Conservation (phyloP, 1,284 basidiomycete genomes). For the Rhizoctonia solani region DNA sequence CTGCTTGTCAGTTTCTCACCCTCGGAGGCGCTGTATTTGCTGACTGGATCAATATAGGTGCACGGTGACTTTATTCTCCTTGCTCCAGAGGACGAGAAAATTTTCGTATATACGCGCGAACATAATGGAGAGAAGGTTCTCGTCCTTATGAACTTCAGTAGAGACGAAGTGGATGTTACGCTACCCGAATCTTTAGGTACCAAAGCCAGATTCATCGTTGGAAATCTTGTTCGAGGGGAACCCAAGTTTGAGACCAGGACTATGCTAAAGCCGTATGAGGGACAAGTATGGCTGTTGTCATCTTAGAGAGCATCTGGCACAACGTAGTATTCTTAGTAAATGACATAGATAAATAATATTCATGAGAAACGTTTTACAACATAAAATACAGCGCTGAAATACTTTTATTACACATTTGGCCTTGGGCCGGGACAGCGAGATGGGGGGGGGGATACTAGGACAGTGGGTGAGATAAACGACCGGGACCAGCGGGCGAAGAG, state of each 20-base stretch:
- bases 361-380: not conserved
- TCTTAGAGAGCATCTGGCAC: no score
- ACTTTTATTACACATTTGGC: no score
- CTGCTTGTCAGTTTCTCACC: slow-evolving; percentile 53
- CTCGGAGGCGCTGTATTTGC: not conserved
- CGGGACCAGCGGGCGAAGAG: no score
- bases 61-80: slow-evolving; percentile 63
- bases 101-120: slow-evolving; percentile 62
- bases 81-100: slow-evolving; percentile 51
- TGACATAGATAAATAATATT: not conserved
- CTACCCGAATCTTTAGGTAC: not conserved
- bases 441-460: no score
- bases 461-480: no score
- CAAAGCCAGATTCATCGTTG: not conserved
- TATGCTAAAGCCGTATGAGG: slow-evolving; percentile 2
- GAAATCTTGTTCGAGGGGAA: not conserved
- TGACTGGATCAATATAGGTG: slow-evolving; percentile 47
- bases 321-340: not conserved
- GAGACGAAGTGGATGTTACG: slow-evolving; percentile 42
- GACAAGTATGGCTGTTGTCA: slow-evolving; percentile 9
- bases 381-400: no score
- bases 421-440: no score
- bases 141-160: slow-evolving; percentile 60
- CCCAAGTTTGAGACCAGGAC: not conserved
- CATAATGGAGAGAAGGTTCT: slow-evolving; percentile 47